phyloP scores from a whole-genome alignment of 257 asterid species.

The Prunella vulgaris region DNA sequence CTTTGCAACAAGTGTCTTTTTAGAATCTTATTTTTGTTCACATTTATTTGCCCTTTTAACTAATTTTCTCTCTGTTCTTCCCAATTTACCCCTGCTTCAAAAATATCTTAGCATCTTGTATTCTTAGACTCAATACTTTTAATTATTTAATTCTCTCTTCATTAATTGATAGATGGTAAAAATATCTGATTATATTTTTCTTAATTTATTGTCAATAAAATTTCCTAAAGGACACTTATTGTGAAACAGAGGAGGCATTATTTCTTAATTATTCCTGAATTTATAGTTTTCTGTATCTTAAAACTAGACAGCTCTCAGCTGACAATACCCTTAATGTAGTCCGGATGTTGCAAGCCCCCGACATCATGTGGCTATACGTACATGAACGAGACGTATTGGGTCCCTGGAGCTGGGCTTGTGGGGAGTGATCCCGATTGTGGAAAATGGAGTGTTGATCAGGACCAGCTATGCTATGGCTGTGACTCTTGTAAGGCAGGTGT shows the following conservation, averaged over 20 bases:
- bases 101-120: too few species aligned
- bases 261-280: not conserved
- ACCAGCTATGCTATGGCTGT: slow-evolving; percentile 58
- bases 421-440: slow-evolving; percentile 54
- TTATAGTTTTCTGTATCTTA: not conserved
- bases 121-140: too few species aligned
- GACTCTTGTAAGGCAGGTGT: slow-evolving; percentile 92
- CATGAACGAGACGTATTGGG: slow-evolving; percentile 73
- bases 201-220: too few species aligned
- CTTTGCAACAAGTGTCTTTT: not conserved
- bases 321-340: slow-evolving; percentile 33
- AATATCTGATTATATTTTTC: not conserved
- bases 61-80: too few species aligned
- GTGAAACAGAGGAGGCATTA: not conserved
- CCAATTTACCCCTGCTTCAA: too few species aligned
- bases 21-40: too few species aligned
- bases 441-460: slow-evolving; percentile 67
- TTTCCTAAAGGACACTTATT: not conserved
- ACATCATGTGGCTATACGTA: slow-evolving; percentile 62
- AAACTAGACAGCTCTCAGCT: not conserved
- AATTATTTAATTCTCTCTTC: too few species aligned
- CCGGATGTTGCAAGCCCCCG: slow-evolving; percentile 97
- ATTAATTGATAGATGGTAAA: not conserved
- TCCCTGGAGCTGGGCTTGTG: slow-evolving; percentile 27
- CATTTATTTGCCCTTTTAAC: too few species aligned